A percentile compares a stretch with the other conserved stretches of the same genome.
Evolutionary conservation across 352 stramenopile genomes (phyloP).

Genomic region (Phytophthora nicotianae): DNA sequence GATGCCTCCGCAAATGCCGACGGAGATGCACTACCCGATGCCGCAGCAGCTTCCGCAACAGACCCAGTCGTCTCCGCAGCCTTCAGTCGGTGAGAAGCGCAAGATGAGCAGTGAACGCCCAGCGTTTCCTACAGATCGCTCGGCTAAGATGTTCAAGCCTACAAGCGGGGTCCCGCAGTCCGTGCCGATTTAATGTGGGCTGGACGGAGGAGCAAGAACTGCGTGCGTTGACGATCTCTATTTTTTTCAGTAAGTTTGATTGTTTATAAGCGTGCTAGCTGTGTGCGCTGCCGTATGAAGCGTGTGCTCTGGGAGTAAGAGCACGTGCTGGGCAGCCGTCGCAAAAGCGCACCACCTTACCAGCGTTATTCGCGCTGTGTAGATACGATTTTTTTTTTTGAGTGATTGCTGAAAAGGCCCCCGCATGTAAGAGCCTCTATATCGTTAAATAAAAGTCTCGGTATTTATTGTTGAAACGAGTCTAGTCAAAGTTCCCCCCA

Average conservation of each 20-base stretch:
- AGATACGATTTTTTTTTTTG: conserved; percentile 45
- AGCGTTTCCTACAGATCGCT: conserved; percentile 38
- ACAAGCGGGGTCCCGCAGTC: conserved; percentile 42
- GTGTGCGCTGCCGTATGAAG: conserved; percentile 34
- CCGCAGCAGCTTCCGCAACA: conserved; percentile 22
- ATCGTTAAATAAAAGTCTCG: conserved; percentile 46
- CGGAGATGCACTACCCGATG: conserved; percentile 46
- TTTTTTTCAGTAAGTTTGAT: conserved; percentile 28
- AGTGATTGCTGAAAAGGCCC: conserved; percentile 26
- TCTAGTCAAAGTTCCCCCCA: too few species aligned
- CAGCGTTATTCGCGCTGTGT: conserved; percentile 26
- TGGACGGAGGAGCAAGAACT: conserved; percentile 2
- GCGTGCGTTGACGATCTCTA: conserved; percentile 17
- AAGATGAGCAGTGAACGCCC: conserved; percentile 54
- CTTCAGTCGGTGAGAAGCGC: conserved; percentile 47
- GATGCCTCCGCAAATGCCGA: conserved; percentile 38
- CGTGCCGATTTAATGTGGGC: conserved; percentile 41
- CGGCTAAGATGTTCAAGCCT: conserved; percentile 49
- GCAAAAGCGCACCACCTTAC: conserved; percentile 18
- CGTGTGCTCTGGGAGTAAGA: conserved; percentile 33
- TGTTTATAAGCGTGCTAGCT: conserved; percentile 29
- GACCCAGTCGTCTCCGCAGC: conserved; percentile 10
- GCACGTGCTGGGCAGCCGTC: conserved; percentile 20
- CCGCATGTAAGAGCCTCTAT: conserved; percentile 32
- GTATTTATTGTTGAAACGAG: conserved; percentile 45